phyloP scores from a whole-genome alignment of 2,329 filamentous ascomycete genomes.

The Fusarium chuoi region DNA sequence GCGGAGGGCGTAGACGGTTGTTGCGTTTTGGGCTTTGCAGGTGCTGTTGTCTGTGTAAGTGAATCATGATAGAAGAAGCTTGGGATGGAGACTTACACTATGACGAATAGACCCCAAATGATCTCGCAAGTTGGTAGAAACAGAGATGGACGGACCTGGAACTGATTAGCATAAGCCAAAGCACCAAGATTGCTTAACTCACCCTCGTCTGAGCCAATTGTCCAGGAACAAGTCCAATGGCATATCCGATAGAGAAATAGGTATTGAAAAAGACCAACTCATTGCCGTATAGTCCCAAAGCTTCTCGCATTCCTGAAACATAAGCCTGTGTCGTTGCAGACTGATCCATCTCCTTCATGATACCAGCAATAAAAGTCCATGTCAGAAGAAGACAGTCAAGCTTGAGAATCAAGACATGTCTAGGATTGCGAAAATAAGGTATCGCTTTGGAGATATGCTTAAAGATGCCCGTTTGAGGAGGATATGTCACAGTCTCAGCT shows the following conservation, averaged over 20 bases:
- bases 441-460: slow-evolving; percentile 32
- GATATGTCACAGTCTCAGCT: neutral
- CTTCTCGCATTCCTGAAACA: slow-evolving; percentile 51
- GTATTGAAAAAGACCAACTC: slow-evolving; percentile 64
- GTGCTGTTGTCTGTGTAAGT: slow-evolving; percentile 33
- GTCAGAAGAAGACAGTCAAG: slow-evolving; percentile 49
- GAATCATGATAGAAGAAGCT: accelerated
- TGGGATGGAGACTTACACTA: slow-evolving; percentile 28
- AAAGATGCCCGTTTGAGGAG: slow-evolving; percentile 32
- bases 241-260: slow-evolving; percentile 69
- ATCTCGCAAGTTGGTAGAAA: slow-evolving; percentile 54
- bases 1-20: slow-evolving; percentile 52
- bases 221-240: slow-evolving; percentile 57
- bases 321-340: slow-evolving; percentile 51
- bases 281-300: slow-evolving; percentile 57
- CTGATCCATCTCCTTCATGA: slow-evolving; percentile 53
- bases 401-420: slow-evolving; percentile 50
- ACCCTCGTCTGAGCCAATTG: slow-evolving; percentile 52
- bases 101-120: slow-evolving; percentile 44
- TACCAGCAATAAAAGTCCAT: slow-evolving; percentile 51
- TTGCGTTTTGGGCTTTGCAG: slow-evolving; percentile 49
- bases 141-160: slow-evolving; percentile 50
- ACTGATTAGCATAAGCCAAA: neutral
- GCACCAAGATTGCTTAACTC: neutral
- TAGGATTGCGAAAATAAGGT: slow-evolving; percentile 44